Percentiles rank a stretch among this genome's conserved stretches.
phyloP scores from a whole-genome alignment of 768 basidiomycete species.

The Strobilomyces echinocephalus region DNA sequence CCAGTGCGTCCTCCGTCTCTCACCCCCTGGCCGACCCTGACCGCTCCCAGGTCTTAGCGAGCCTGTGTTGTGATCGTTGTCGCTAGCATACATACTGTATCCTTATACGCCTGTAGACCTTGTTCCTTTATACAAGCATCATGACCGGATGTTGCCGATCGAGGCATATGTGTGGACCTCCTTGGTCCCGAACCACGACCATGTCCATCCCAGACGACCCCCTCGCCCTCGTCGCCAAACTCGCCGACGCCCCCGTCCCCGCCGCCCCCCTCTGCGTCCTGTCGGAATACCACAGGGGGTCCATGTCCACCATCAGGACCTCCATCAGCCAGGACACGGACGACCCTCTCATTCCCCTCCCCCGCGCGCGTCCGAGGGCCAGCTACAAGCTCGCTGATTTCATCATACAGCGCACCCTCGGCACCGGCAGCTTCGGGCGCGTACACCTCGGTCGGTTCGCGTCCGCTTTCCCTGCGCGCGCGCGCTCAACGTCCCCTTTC shows the following conservation, averaged over 20 bases:
- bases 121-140: constrained; percentile 12
- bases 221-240: constrained; percentile 4
- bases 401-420: constrained; percentile 75
- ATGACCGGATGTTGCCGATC: constrained; percentile 23
- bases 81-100: constrained; percentile 11
- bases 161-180: constrained; percentile 9
- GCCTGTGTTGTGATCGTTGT: constrained; percentile 3
- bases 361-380: constrained; percentile 50
- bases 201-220: constrained; percentile 19
- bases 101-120: constrained; percentile 1
- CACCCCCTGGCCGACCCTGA: background rate
- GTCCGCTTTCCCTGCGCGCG: background rate
- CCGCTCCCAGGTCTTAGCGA: constrained; percentile 1
- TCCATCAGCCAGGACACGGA: constrained; percentile 45
- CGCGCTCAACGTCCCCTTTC: background rate
- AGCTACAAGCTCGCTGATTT: constrained; percentile 74
- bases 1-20: constrained; percentile 13
- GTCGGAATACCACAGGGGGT: constrained; percentile 55
- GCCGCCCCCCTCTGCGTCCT: constrained; percentile 25
- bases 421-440: constrained; percentile 97
- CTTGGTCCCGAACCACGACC: constrained; percentile 7
- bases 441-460: constrained; percentile 86
- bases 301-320: constrained; percentile 63
- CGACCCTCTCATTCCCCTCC: constrained; percentile 30
- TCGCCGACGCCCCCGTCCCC: background rate